Conservation (phyloP, 2,329 filamentous ascomycete species). For the Fusarium heterosporum region DNA sequence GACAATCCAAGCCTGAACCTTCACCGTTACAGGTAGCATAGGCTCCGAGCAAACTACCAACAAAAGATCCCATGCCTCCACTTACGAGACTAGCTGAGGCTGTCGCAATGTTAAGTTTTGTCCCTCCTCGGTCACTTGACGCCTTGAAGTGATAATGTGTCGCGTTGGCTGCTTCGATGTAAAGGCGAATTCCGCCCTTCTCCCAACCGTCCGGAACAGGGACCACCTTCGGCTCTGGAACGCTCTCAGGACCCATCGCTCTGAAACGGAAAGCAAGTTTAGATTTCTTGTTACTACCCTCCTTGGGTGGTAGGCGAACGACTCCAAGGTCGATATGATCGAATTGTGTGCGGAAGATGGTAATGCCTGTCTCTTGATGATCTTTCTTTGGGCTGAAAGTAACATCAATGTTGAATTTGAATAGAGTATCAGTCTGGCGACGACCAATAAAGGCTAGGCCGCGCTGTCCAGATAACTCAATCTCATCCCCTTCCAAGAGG, state of each 20-base stretch:
- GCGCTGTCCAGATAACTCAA: slow-evolving; percentile 18
- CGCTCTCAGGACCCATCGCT: slow-evolving; percentile 3
- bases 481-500: not conserved
- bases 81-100: slow-evolving; percentile 27
- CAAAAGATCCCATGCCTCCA: slow-evolving; percentile 14
- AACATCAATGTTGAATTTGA: slow-evolving; percentile 26
- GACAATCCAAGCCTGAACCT: slow-evolving; percentile 17
- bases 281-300: slow-evolving; percentile 8
- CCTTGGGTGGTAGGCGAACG: not conserved
- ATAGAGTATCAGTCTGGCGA: slow-evolving; percentile 25
- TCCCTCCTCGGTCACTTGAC: not conserved
- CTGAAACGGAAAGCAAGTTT: slow-evolving; percentile 17
- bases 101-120: not conserved
- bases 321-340: slow-evolving; percentile 34
- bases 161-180: slow-evolving; percentile 13
- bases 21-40: slow-evolving; percentile 34
- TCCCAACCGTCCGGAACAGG: slow-evolving; percentile 25
- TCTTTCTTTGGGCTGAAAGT: slow-evolving; percentile 4
- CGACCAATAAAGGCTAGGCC: slow-evolving; percentile 29
- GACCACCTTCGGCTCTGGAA: not conserved
- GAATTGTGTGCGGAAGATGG: slow-evolving; percentile 28
- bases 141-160: slow-evolving; percentile 30
- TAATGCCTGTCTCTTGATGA: slow-evolving; percentile 22
- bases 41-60: slow-evolving; percentile 27
- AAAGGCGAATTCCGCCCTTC: not conserved